Base-by-base conservation (phyloP, 2,329 filamentous ascomycete genomes). In the Paecilomyces sp. region DNA sequence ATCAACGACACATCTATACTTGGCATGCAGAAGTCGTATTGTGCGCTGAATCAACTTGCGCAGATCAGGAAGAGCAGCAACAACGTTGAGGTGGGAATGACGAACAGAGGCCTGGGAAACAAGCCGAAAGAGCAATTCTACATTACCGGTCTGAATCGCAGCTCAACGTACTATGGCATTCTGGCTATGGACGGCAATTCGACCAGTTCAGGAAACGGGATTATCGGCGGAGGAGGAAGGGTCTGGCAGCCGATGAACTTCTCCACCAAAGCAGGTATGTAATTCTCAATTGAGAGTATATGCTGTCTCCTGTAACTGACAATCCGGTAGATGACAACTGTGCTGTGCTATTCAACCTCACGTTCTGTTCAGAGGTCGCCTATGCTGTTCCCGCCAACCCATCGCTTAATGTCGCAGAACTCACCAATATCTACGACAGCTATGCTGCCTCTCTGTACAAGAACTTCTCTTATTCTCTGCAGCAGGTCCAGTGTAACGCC, bases 321-420 rank as follows among this genome's bases (percentile, higher is more conserved):
- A 31, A 30, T 47, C 50, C n/a, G 34, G 41, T 67, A 85, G 90
- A 89, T 60, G 84, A 86, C 61, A 96, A 92, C 69, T 99, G 94
- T 73, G 88, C 88, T 61, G 82, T 99, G 50, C 82, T 97, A 54
- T 92, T 88, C 73, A 88, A 95, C 69, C 85, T 99, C n/a, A 80
- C 86, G 0, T 95, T 97, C 74, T 99, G 94, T 77, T 84, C 88
- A 65, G 86, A 93, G 67, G 89, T 93, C 55, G 91, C 93, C 56
- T 97, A 97, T 71, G 89, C 93, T 6, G 94, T 97, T 0, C 94
- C 94, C 0, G 87, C 89, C 50, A 96, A 96, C 68, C 81, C 85
- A 1, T 87, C 85, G 64, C 79, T 83, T 57, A 85, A 86, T 66
- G 77, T 81, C 56, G 79, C 82, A 1, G 77, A 80, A 18, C 83